Percentiles rank a stretch among this genome's conserved stretches.
These are phyloP conservation scores for Aspergillus proliferans DNA, from an alignment of 2,329 filamentous ascomycete genomes.

Conservation along the genomic window DNA sequence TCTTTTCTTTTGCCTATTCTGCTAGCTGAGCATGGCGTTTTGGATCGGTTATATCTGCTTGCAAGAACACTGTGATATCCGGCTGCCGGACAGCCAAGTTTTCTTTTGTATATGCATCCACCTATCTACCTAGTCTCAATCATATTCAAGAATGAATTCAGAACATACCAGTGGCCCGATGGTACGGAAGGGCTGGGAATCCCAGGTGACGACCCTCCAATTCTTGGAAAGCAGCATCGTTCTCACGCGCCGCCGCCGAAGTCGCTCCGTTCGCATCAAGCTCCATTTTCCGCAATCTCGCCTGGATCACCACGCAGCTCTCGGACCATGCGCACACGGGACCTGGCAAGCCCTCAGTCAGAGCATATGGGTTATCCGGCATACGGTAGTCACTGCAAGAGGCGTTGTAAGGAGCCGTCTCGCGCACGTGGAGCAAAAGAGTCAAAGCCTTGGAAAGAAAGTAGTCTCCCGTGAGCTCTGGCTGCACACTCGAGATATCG, in stretches of 20 bases:
- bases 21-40: neutral
- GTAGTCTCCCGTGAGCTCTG: slow-evolving; percentile 25
- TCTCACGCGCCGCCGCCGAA: slow-evolving; percentile 3
- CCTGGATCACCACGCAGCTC: slow-evolving; percentile 29
- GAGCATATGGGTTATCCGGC: slow-evolving; percentile 35
- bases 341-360: slow-evolving; percentile 37
- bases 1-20: neutral
- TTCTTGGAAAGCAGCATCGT: slow-evolving; percentile 17
- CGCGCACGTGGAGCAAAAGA: slow-evolving; percentile 32
- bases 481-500: slow-evolving; percentile 2
- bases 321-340: slow-evolving; percentile 39
- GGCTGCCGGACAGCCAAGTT: neutral
- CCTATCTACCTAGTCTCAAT: neutral
- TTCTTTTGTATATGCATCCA: neutral
- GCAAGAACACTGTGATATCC: neutral
- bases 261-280: slow-evolving; percentile 9
- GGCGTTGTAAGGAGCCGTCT: slow-evolving; percentile 31
- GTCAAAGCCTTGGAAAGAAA: slow-evolving; percentile 34
- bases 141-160: neutral
- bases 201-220: slow-evolving; percentile 20
- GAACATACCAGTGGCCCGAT: slow-evolving; percentile 19
- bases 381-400: slow-evolving; percentile 29
- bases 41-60: neutral
- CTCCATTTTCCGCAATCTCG: slow-evolving; percentile 29
- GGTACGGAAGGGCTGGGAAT: slow-evolving; percentile 24